Percentiles rank a stretch among this genome's conserved stretches.
Evolutionary conservation across 495 filamentous ascomycete species (phyloP).

Genomic region (Barbatosphaeria neglecta): DNA sequence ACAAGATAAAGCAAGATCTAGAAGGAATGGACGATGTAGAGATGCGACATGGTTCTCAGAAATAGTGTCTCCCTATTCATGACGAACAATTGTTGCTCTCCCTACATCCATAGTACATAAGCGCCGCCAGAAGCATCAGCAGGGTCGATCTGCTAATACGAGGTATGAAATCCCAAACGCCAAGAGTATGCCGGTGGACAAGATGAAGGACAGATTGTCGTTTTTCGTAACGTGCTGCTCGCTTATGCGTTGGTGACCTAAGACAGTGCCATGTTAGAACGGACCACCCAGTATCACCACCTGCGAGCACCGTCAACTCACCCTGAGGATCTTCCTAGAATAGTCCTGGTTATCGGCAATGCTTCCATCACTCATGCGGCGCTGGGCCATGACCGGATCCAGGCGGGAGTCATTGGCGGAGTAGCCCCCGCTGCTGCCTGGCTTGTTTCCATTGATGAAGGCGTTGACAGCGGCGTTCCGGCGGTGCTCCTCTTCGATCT

Average conservation of each 20-base stretch:
- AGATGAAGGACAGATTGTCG: constrained; percentile 36
- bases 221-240: constrained; percentile 31
- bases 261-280: too few species aligned
- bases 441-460: constrained; percentile 51
- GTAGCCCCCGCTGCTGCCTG: constrained; percentile 40
- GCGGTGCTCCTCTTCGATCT: constrained; percentile 69
- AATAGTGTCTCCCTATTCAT: constrained; percentile 14
- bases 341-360: constrained; percentile 98
- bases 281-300: constrained; percentile 11
- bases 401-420: constrained; percentile 71
- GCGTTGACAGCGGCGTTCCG: constrained; percentile 58
- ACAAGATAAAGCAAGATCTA: not conserved
- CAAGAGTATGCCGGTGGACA: constrained; percentile 39
- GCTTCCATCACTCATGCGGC: constrained; percentile 89
- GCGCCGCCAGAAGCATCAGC: constrained; percentile 21
- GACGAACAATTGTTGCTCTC: constrained; percentile 19
- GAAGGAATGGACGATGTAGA: constrained; percentile 37
- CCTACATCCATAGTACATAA: constrained; percentile 23
- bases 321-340: constrained; percentile 89
- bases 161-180: constrained; percentile 35
- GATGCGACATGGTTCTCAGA: constrained; percentile 13
- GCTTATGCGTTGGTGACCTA: constrained; percentile 50
- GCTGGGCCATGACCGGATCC: constrained; percentile 76
- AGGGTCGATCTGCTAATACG: constrained; percentile 31
- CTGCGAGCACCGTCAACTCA: constrained; percentile 25